Conservation (phyloP, 106 monocot species). For the Dioscorea zingiberensis region DNA sequence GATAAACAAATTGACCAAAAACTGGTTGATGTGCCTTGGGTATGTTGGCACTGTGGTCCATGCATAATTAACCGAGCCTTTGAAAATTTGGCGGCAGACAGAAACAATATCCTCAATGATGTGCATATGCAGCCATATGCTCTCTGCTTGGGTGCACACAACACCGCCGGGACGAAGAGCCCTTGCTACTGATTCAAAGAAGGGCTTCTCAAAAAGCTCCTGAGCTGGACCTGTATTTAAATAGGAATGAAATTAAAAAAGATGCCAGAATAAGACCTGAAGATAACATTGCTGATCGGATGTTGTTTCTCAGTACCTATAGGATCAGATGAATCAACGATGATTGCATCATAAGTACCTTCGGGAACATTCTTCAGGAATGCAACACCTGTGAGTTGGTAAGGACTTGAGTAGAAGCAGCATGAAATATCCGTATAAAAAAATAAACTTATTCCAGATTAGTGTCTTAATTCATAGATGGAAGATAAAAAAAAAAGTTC, state of each 20-base stretch:
- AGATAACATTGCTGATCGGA: background rate
- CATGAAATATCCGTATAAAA: too few species aligned
- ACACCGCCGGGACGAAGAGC: slow-evolving; percentile 90
- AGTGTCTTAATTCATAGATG: too few species aligned
- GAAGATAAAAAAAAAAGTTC: too few species aligned
- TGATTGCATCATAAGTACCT: slow-evolving; percentile 41
- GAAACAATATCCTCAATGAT: slow-evolving; percentile 80
- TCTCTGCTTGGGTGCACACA: too few species aligned
- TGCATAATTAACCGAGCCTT: slow-evolving; percentile 94
- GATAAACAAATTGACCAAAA: background rate
- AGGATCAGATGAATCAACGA: slow-evolving; percentile 47
- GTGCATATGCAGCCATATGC: slow-evolving; percentile 97
- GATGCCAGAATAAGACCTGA: too few species aligned
- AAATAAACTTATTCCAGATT: too few species aligned
- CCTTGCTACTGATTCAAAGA: slow-evolving; percentile 75
- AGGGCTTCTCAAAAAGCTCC: slow-evolving; percentile 94
- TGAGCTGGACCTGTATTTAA: slow-evolving; percentile 67
- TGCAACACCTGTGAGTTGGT: slow-evolving; percentile 35
- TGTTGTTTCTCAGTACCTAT: slow-evolving; percentile 15
- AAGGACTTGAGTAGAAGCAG: background rate
- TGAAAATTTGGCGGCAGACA: slow-evolving; percentile 75
- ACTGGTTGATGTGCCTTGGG: slow-evolving; percentile 59
- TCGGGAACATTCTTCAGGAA: slow-evolving; percentile 30
- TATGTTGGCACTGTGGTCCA: slow-evolving; percentile 98
- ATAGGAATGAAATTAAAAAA: background rate